Percentiles rank a stretch among this genome's conserved stretches.
Conservation (phyloP, 176 grass and related monocot species). For the Dendrocalamus sinicus region DNA sequence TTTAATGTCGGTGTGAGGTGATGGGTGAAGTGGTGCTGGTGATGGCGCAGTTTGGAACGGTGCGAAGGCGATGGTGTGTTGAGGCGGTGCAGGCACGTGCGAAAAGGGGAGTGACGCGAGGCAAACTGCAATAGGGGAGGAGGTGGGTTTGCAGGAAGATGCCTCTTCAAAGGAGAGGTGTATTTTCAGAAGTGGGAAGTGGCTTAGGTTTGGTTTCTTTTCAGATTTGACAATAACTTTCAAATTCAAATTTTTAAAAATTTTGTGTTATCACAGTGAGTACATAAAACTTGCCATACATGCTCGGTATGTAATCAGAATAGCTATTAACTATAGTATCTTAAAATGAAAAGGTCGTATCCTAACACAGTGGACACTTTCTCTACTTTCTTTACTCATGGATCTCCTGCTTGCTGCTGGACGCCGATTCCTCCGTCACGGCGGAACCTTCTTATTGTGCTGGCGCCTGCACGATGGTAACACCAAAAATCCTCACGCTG, state of each 20-base stretch:
- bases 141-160: no score
- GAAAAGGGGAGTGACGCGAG: fast-evolving
- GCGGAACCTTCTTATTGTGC: background rate
- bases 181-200: no score
- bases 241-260: no score
- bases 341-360: background rate
- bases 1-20: no score
- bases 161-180: no score
- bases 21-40: no score
- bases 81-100: fast-evolving
- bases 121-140: no score
- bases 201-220: no score
- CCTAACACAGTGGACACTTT: background rate
- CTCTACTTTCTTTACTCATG: background rate
- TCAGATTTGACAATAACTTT: no score
- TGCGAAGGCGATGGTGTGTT: no score
- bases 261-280: no score
- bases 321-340: background rate
- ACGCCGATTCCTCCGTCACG: slow-evolving; percentile 6
- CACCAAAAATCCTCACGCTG: slow-evolving; percentile 41
- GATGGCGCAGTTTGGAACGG: fast-evolving
- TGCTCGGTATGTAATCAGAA: no score
- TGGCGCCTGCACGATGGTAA: slow-evolving; percentile 3
- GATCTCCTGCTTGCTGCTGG: background rate
- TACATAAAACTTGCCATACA: background rate